Conservation (phyloP, 2,329 filamentous ascomycete species). For the Lecanosticta acicola region DNA sequence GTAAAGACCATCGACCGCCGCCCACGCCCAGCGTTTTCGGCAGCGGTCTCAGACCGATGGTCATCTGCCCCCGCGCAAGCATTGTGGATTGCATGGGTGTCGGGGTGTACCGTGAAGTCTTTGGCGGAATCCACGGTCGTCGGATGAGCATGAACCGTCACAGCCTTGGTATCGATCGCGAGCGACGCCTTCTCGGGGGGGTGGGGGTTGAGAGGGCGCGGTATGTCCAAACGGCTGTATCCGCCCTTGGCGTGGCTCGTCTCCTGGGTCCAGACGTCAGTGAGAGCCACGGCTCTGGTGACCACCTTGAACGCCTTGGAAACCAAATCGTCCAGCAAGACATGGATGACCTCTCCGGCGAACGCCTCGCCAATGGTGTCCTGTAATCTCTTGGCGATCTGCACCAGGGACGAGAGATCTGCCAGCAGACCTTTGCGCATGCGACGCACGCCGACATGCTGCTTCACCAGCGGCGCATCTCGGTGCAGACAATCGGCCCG, state of each 20-base stretch:
- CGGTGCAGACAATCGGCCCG: conserved; percentile 80
- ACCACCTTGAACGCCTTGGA: conserved; percentile 90
- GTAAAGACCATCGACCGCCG: conserved; percentile 15
- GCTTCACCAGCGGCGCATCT: conserved; percentile 68
- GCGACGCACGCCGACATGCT: conserved; percentile 68
- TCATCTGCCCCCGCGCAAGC: conserved; percentile 5
- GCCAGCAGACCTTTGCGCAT: conserved; percentile 83
- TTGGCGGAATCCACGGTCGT: conserved; percentile 21
- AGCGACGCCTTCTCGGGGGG: conserved; percentile 5
- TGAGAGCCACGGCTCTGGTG: conserved; percentile 81
- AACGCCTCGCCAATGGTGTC: conserved; percentile 57
- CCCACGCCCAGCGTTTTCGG: conserved; percentile 2
- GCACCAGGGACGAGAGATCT: conserved; percentile 83
- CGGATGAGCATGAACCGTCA: neutral
- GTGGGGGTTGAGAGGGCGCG: conserved; percentile 1
- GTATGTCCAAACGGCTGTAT: neutral
- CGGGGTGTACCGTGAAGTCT: conserved; percentile 11
- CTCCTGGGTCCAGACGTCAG: conserved; percentile 66
- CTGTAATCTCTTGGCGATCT: conserved; percentile 78
- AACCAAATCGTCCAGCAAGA: conserved; percentile 86
- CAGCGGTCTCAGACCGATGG: neutral
- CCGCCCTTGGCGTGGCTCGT: conserved; percentile 9
- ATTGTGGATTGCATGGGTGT: conserved; percentile 1
- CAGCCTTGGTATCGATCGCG: conserved; percentile 13
- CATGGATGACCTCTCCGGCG: conserved; percentile 57